Percentiles rank a stretch among this genome's conserved stretches.
phyloP scores from a whole-genome alignment of 192 early-diverging fungal species.

The Linnemannia schmuckeri region DNA sequence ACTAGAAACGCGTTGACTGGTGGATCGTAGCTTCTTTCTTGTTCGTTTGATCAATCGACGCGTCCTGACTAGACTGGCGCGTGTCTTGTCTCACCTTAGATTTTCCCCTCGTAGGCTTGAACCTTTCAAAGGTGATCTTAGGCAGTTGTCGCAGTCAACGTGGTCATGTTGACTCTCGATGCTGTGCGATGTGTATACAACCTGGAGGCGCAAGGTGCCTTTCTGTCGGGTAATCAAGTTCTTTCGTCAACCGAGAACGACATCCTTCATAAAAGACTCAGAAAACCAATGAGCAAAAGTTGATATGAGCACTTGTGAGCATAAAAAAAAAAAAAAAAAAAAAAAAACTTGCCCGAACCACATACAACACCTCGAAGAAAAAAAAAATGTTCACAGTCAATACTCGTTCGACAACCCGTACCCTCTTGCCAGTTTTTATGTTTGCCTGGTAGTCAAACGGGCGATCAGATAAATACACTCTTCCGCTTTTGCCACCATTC shows the following conservation, averaged over 20 bases:
- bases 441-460: not conserved
- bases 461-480: not conserved
- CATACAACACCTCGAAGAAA: not conserved
- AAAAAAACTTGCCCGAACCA: not conserved
- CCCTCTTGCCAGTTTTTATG: not conserved
- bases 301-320: not conserved
- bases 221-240: not conserved
- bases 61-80: not conserved
- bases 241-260: not conserved
- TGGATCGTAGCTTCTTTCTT: not conserved
- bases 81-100: not conserved
- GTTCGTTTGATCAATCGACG: not conserved
- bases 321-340: not conserved
- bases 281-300: not conserved
- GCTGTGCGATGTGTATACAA: not conserved
- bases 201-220: not conserved
- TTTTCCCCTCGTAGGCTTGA: not conserved
- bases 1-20: not conserved
- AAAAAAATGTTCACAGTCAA: not conserved
- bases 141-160: not conserved
- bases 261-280: not conserved
- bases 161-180: not conserved
- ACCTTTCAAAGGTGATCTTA: not conserved
- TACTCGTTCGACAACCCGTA: not conserved
- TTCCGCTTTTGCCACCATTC: conserved; percentile 2